These are phyloP conservation scores for Oryza nivara DNA, from an alignment of 176 grass and related monocot species.

Conservation along the genomic window DNA sequence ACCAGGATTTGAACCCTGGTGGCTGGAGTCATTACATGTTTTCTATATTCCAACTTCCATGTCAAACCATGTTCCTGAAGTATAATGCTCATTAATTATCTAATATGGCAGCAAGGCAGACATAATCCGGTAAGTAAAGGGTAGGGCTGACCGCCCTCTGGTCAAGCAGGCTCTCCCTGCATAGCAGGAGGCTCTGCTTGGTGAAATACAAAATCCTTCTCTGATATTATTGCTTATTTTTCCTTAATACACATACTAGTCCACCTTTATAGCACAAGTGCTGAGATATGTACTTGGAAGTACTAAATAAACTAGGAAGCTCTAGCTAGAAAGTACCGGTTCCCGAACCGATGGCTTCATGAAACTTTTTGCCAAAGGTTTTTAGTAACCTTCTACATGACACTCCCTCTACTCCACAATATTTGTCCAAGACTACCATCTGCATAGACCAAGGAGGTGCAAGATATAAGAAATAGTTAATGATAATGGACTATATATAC, in stretches of 20 bases:
- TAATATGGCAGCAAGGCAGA: too few relatives aligned
- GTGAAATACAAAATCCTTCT: background rate
- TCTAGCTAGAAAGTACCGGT: background rate
- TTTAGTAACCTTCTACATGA: conserved; percentile 16
- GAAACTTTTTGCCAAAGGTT: conserved; percentile 1
- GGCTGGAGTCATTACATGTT: background rate
- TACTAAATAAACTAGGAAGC: too few relatives aligned
- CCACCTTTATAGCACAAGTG: background rate
- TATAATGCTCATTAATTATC: background rate
- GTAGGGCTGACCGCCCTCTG: background rate
- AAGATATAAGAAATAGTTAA: background rate
- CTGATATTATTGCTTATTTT: background rate
- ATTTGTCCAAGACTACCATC: background rate
- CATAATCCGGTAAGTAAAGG: too few relatives aligned
- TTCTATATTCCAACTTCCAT: conserved; percentile 1
- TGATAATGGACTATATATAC: background rate
- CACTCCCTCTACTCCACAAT: background rate
- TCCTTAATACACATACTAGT: background rate
- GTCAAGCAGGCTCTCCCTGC: too few relatives aligned
- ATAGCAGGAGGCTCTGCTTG: background rate
- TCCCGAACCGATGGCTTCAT: background rate
- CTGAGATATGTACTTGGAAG: background rate
- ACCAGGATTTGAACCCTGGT: too few relatives aligned
- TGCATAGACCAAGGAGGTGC: background rate
- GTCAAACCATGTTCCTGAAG: background rate